Evolutionary conservation across 2,329 filamentous ascomycete species (phyloP).

Genomic region (Raffaelea arxii): DNA sequence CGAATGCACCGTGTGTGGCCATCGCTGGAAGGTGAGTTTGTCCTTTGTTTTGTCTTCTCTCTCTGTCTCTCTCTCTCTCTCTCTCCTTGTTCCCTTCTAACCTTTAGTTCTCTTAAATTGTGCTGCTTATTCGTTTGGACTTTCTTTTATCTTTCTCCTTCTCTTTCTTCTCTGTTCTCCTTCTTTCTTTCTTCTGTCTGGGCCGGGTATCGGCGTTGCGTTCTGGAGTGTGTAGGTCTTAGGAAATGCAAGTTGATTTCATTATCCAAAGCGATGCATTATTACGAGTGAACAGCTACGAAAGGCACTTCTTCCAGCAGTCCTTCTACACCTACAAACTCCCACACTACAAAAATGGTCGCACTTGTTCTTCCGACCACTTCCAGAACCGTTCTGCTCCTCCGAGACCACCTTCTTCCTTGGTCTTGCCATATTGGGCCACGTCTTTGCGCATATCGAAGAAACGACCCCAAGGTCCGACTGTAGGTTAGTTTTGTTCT

Average conservation of each 20-base stretch:
- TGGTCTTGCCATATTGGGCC: neutral
- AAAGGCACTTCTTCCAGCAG: too few relatives aligned
- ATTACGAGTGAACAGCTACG: too few relatives aligned
- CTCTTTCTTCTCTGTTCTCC: neutral
- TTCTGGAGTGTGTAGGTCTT: too few relatives aligned
- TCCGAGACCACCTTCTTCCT: conserved; percentile 7
- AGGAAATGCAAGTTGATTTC: too few relatives aligned
- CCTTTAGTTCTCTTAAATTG: neutral
- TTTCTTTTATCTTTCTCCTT: neutral
- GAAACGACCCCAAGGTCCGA: conserved; percentile 9
- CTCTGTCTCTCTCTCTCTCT: conserved; percentile 1
- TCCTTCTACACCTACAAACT: conserved; percentile 1
- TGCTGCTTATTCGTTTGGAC: neutral
- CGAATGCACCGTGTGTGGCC: conserved; percentile 59
- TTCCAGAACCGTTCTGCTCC: conserved; percentile 5
- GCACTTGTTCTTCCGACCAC: conserved; percentile 10
- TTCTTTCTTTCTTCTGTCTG: neutral
- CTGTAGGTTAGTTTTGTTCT: neutral
- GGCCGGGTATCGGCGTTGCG: neutral
- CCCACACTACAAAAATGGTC: neutral
- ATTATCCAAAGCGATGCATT: too few relatives aligned
- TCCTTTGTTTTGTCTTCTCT: neutral
- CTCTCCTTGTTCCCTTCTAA: neutral
- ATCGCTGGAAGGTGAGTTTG: conserved; percentile 58
- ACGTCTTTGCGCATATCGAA: neutral